Evolutionary conservation across 345 rosid species (phyloP).

Genomic region (Ceriops decandra): DNA sequence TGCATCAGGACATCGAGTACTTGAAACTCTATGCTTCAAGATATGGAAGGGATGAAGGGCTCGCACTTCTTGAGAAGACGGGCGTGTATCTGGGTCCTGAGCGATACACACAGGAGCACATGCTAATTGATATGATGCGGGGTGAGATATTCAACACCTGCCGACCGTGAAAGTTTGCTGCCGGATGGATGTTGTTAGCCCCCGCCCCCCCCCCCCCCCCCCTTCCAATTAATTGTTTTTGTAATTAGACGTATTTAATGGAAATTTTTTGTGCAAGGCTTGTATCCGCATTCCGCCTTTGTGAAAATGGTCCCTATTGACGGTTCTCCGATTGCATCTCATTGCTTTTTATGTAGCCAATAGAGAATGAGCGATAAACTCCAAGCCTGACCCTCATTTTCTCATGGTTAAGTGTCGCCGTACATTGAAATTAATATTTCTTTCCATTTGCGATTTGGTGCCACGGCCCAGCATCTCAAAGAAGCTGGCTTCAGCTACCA

Average conservation of each 20-base stretch:
- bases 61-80: constrained; percentile 76
- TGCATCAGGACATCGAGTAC: constrained; percentile 69
- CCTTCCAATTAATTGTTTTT: constrained; percentile 2
- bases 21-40: constrained; percentile 68
- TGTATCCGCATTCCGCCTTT: background rate
- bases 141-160: constrained; percentile 83
- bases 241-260: background rate
- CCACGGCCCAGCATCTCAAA: too few relatives aligned
- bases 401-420: too few relatives aligned
- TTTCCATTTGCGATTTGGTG: too few relatives aligned
- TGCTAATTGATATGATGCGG: constrained; percentile 80
- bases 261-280: background rate
- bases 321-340: constrained; percentile 1
- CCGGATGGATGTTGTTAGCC: background rate
- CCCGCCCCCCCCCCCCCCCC: background rate
- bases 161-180: constrained; percentile 18
- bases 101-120: constrained; percentile 80
- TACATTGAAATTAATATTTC: too few relatives aligned
- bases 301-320: background rate
- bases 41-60: constrained; percentile 71
- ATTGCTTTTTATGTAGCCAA: background rate
- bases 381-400: too few relatives aligned
- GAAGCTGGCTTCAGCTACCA: too few relatives aligned
- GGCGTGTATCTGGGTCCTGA: constrained; percentile 85
- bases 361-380: too few relatives aligned